Base-by-base conservation (phyloP, 2,329 filamentous ascomycete genomes). In the Ophiostoma sp. region DNA sequence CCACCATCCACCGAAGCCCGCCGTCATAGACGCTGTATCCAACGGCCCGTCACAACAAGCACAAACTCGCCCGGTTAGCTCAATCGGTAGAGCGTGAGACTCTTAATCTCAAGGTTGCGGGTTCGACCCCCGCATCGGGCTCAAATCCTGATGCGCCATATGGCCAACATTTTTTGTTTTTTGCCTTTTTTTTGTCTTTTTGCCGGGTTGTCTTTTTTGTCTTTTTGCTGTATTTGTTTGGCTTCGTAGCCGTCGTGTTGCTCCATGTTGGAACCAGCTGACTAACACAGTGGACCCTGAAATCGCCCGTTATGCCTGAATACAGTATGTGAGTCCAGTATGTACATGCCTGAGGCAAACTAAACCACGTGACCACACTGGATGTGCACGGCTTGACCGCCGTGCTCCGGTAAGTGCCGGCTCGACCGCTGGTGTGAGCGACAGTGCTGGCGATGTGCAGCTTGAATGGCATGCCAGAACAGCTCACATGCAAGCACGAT, bases 21-120 rank as follows among this genome's bases (percentile, higher is more conserved):
- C 52, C 20, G 52, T 13, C 52, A 57, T 57, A 57, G 23, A 11
- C 52, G 13, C 52, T 57, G 10, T n/a, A 10, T 4, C 3, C 52
- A 15, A n/a, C 52, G 52, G 7, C n/a, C 52, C 52, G 52, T 11
- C 23, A 4, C 52, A 57, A 13, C 52, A 27, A 57, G 13, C 10
- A 57, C 52, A 27, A 11, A 41, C 52, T 57, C 72, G 83, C 83
- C 83, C 80, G 83, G 83, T 82, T 88, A 87, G 85, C 85, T 87
- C 85, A 87, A 87, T 87, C 85, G 85, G 85, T 89, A 89, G 87
- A 89, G 86, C 87, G 86, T 89, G 84, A 88, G 87, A 89, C 87
- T 89, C 87, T 86, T 85, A 85, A 84, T 76, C 75, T 74, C 74
- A 76, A 76, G 75, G 75, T 75, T 76, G 74, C 74, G 75, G 75